These are phyloP conservation scores for Fraxinus paxiana DNA, from an alignment of 305 asterid genomes.

Conservation along the genomic window DNA sequence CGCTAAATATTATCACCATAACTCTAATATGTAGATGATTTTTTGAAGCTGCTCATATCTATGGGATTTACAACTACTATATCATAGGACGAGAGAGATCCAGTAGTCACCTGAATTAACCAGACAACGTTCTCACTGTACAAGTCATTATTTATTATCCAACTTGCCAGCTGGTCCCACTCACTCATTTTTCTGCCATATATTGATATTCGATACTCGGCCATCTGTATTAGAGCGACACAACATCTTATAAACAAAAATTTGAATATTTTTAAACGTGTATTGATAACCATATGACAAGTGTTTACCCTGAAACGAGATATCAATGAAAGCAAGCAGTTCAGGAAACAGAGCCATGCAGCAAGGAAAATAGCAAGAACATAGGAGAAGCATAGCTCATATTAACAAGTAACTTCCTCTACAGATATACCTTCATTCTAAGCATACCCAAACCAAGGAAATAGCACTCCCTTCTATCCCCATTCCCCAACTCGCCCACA, in stretches of 20 bases:
- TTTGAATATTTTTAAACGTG: not conserved
- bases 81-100: constrained; percentile 7
- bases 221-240: constrained; percentile 66
- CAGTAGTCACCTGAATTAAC: constrained; percentile 78
- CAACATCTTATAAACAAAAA: constrained; percentile 17
- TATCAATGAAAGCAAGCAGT: not conserved
- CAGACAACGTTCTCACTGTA: constrained; percentile 93
- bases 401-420: constrained; percentile 6
- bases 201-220: constrained; percentile 85
- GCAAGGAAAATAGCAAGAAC: not conserved
- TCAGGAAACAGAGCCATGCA: not conserved
- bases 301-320: not conserved
- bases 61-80: not conserved
- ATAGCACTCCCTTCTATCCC: constrained; percentile 2
- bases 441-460: not conserved
- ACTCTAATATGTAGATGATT: not conserved
- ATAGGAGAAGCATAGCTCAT: constrained; percentile 1
- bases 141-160: constrained; percentile 86
- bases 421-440: not conserved
- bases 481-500: not conserved
- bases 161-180: constrained; percentile 96
- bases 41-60: not conserved
- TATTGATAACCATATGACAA: not conserved
- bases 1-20: not conserved
- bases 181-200: constrained; percentile 95